These are phyloP conservation scores for Euptelea pleiosperma DNA, from an alignment of 164 flowering plant species.

Conservation along the genomic window DNA sequence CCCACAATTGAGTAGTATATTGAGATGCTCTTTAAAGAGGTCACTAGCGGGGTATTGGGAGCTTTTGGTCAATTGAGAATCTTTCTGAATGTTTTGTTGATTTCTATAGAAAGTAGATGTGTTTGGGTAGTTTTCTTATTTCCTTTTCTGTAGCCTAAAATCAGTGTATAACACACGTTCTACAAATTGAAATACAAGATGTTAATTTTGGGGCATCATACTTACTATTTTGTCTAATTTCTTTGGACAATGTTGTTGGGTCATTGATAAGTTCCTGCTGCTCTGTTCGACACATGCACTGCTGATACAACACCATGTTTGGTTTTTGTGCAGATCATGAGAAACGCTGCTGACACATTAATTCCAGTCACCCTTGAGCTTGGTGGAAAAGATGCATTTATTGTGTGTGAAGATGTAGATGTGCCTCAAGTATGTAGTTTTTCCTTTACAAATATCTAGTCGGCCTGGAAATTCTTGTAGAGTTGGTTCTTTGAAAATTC, in stretches of 20 bases:
- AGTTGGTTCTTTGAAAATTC: conserved; percentile 12
- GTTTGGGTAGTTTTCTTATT: too few relatives aligned
- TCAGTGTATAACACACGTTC: neutral
- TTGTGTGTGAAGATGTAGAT: conserved; percentile 96
- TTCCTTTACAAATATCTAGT: conserved; percentile 5
- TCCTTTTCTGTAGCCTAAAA: neutral
- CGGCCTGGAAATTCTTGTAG: conserved; percentile 10
- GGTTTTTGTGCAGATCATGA: conserved; percentile 74
- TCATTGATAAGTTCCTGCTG: neutral
- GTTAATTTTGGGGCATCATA: neutral
- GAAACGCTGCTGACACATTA: conserved; percentile 70
- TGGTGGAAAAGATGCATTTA: conserved; percentile 97
- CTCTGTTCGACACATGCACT: conserved; percentile 1
- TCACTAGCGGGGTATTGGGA: neutral
- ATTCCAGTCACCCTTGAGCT: conserved; percentile 96
- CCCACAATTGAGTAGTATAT: neutral
- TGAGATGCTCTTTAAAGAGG: neutral
- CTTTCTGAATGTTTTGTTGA: neutral
- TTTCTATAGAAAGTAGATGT: too few relatives aligned
- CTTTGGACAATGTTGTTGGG: neutral
- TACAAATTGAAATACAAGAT: neutral
- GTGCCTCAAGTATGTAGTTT: conserved; percentile 68
- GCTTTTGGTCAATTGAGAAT: neutral
- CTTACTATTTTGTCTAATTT: neutral
- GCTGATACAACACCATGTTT: conserved; percentile 6